Evolutionary conservation across 2,329 filamentous ascomycete genomes (phyloP).

Genomic region (Cladosporium sp.): DNA sequence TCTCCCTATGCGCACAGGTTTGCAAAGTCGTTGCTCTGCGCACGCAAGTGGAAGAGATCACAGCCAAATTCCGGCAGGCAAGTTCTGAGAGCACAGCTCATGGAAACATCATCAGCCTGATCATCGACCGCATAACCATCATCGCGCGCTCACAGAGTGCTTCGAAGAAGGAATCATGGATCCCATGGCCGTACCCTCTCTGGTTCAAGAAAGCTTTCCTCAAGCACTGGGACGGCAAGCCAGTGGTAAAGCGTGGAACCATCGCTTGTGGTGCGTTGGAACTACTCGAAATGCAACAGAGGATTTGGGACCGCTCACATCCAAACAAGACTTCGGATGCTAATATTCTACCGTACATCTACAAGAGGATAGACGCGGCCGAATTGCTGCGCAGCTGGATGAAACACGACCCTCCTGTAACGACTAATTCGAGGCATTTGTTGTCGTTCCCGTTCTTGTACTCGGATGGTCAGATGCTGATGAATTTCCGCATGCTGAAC

Average conservation of each 20-base stretch:
- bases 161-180: slow-evolving; percentile 7
- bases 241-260: slow-evolving; percentile 68
- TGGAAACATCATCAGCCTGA: background rate
- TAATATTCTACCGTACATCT: slow-evolving; percentile 59
- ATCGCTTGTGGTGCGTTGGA: slow-evolving; percentile 76
- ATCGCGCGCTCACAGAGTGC: background rate
- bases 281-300: slow-evolving; percentile 64
- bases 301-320: slow-evolving; percentile 8
- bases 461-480: slow-evolving; percentile 67
- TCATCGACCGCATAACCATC: background rate
- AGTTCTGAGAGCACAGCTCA: too few relatives aligned
- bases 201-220: slow-evolving; percentile 75
- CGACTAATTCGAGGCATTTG: slow-evolving; percentile 68
- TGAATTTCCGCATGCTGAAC: slow-evolving; percentile 86
- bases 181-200: slow-evolving; percentile 50
- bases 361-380: slow-evolving; percentile 72
- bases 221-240: slow-evolving; percentile 76
- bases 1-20: slow-evolving; percentile 2
- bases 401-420: slow-evolving; percentile 51
- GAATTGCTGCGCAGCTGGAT: slow-evolving; percentile 74
- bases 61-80: slow-evolving; percentile 25
- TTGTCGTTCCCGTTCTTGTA: slow-evolving; percentile 83
- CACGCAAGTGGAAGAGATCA: slow-evolving; percentile 21
- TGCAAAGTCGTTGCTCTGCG: slow-evolving; percentile 11
- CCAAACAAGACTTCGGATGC: slow-evolving; percentile 6